Evolutionary conservation across 139 green algal genomes (phyloP).

Genomic region (Asterochloris sp.): DNA sequence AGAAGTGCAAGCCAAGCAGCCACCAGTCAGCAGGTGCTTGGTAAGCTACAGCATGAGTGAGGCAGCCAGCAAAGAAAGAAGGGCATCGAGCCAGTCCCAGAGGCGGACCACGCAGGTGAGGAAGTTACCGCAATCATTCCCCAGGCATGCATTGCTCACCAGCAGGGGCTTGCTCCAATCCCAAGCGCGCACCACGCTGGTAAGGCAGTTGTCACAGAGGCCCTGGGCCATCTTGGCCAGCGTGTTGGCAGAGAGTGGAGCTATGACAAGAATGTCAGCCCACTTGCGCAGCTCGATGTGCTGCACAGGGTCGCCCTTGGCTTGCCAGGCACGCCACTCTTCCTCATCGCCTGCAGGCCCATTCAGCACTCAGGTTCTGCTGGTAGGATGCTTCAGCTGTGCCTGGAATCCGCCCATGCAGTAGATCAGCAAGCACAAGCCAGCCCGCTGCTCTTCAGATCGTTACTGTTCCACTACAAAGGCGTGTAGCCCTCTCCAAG

Average conservation of each 20-base stretch:
- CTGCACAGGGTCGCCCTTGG: conserved; percentile 78
- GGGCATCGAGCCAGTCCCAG: too few species aligned
- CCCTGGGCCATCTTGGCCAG: conserved; percentile 83
- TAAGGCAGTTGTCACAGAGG: conserved; percentile 94
- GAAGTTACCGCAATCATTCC: too few species aligned
- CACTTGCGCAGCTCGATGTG: conserved; percentile 93
- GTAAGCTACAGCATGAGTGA: too few species aligned
- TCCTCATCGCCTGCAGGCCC: conserved; percentile 54
- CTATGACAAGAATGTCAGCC: conserved; percentile 91
- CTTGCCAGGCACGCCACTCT: conserved; percentile 68
- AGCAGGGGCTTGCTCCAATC: conserved; percentile 81
- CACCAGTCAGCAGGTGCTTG: not conserved
- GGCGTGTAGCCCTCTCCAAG: not conserved
- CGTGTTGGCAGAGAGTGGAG: conserved; percentile 91
- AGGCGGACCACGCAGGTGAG: too few species aligned
- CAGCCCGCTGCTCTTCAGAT: too few species aligned
- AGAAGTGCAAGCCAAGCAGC: not conserved
- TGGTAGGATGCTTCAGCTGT: too few species aligned
- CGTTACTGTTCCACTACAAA: not conserved
- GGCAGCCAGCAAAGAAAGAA: too few species aligned
- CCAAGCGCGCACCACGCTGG: conserved; percentile 88
- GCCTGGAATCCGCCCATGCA: too few species aligned
- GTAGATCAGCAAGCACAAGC: too few species aligned
- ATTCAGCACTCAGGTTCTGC: not conserved
- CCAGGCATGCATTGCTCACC: conserved; percentile 29